Conservation (phyloP, 305 asterid genomes). For the Fraxinus dipetala region DNA sequence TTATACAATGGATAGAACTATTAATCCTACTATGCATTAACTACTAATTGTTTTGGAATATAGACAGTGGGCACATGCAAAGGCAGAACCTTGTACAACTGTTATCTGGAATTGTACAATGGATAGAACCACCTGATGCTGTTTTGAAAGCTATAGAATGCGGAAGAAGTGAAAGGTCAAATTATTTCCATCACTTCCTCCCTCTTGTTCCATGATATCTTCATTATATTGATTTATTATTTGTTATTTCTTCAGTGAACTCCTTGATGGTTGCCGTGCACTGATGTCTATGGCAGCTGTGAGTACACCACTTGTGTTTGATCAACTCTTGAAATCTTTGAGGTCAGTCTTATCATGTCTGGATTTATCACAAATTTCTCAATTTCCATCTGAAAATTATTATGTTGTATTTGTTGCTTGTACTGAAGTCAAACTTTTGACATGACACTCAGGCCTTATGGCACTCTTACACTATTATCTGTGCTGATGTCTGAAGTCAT, state of each 20-base stretch:
- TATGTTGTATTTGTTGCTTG: constrained; percentile 5
- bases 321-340: constrained; percentile 72
- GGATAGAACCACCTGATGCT: constrained; percentile 91
- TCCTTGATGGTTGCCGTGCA: constrained; percentile 95
- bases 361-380: constrained; percentile 13
- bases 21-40: constrained; percentile 9
- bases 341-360: constrained; percentile 45
- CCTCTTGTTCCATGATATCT: constrained; percentile 21
- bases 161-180: constrained; percentile 92
- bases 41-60: constrained; percentile 28
- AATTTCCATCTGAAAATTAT: not conserved
- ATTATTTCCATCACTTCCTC: constrained; percentile 15
- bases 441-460: constrained; percentile 71
- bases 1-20: constrained; percentile 46
- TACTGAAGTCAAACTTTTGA: constrained; percentile 21
- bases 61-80: constrained; percentile 70
- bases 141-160: constrained; percentile 65
- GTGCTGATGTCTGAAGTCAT: constrained; percentile 79
- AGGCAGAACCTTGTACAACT: constrained; percentile 80
- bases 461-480: constrained; percentile 68
- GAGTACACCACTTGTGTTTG: constrained; percentile 67
- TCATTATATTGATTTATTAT: constrained; percentile 23
- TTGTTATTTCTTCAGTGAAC: constrained; percentile 60
- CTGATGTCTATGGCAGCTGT: constrained; percentile 79
- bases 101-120: constrained; percentile 68